A percentile compares a stretch with the other conserved stretches of the same genome.
These are phyloP conservation scores for Flagelloscypha sp. DNA, from an alignment of 768 basidiomycete genomes.

Conservation along the genomic window DNA sequence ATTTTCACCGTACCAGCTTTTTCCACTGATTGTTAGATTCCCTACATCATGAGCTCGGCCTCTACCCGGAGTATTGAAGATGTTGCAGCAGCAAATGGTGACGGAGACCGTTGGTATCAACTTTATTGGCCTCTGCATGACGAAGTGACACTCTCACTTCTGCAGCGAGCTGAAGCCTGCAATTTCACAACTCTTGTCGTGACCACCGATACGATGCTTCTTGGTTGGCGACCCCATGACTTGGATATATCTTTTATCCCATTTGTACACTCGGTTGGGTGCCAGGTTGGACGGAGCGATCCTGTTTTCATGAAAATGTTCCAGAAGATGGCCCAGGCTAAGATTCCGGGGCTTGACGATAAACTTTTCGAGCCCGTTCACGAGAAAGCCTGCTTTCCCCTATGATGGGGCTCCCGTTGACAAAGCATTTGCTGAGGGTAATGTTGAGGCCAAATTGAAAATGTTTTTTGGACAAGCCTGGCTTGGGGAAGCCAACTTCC, in stretches of 20 bases:
- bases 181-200: constrained; percentile 70
- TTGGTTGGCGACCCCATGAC: constrained; percentile 77
- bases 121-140: constrained; percentile 59
- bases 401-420: constrained; percentile 45
- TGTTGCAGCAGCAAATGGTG: constrained; percentile 65
- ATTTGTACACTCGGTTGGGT: constrained; percentile 56
- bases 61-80: constrained; percentile 66
- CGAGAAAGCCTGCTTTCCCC: too few species aligned
- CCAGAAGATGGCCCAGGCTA: constrained; percentile 28
- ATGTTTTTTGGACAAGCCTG: constrained; percentile 51
- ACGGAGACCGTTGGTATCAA: constrained; percentile 70
- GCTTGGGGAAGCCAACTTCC: constrained; percentile 56
- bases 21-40: too few species aligned
- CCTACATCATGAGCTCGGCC: constrained; percentile 72
- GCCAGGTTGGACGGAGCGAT: constrained; percentile 62
- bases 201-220: constrained; percentile 64
- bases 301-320: constrained; percentile 70
- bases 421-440: constrained; percentile 34
- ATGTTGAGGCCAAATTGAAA: constrained; percentile 30
- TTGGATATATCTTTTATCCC: constrained; percentile 58
- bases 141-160: constrained; percentile 55
- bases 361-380: too few species aligned
- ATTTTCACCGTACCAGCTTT: too few species aligned
- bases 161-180: constrained; percentile 54
- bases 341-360: too few species aligned